A percentile compares a stretch with the other conserved stretches of the same genome.
These are phyloP conservation scores for Dactylellina parvicollis DNA, from an alignment of 2,329 filamentous ascomycete genomes.

Conservation along the genomic window DNA sequence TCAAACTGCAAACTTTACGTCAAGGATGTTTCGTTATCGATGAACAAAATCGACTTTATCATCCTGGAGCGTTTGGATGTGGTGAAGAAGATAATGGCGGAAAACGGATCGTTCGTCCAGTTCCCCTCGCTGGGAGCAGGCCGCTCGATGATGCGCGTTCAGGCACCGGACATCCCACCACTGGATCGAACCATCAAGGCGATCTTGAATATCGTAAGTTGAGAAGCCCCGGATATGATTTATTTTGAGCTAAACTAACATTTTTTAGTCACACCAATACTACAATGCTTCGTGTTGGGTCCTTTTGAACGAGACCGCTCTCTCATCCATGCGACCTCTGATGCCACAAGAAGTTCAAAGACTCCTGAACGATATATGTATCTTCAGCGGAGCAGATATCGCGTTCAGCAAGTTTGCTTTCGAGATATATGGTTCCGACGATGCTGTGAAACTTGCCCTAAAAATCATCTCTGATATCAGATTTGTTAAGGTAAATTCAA, in stretches of 20 bases:
- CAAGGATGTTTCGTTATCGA: conserved; percentile 89
- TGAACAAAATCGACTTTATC: conserved; percentile 94
- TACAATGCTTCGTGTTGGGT: conserved; percentile 98
- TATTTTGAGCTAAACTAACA: conserved; percentile 31
- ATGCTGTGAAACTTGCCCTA: conserved; percentile 94
- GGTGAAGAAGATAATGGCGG: conserved; percentile 96
- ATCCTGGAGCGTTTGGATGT: conserved; percentile 91
- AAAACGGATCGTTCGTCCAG: conserved; percentile 93
- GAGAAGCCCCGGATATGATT: background rate
- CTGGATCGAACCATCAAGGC: conserved; percentile 95
- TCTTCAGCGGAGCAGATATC: conserved; percentile 93
- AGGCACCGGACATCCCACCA: conserved; percentile 90
- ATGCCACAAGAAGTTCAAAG: conserved; percentile 75
- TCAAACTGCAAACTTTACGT: conserved; percentile 69
- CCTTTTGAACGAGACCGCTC: conserved; percentile 74
- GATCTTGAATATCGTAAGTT: conserved; percentile 82
- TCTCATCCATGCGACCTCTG: conserved; percentile 60
- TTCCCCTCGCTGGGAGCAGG: conserved; percentile 88
- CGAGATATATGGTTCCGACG: conserved; percentile 92
- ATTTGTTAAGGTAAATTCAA: conserved; percentile 71
- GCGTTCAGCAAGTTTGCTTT: conserved; percentile 93
- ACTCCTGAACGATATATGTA: conserved; percentile 96
- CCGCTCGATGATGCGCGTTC: conserved; percentile 84
- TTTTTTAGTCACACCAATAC: conserved; percentile 78
- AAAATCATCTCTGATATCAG: conserved; percentile 90